Conservation (phyloP, 371 early-diverging fungal species). For the Saksenaea vasiformis region DNA sequence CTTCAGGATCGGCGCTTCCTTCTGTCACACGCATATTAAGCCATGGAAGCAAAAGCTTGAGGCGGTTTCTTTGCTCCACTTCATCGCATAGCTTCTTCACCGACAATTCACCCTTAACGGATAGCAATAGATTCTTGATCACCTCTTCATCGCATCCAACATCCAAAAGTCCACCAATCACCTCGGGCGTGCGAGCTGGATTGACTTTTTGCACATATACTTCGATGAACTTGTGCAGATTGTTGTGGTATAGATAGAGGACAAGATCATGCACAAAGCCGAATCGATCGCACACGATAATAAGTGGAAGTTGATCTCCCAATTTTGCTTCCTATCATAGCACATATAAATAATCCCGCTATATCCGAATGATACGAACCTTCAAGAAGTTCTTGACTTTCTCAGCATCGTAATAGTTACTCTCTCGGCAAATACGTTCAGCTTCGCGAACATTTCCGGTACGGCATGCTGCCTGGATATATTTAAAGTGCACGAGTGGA, state of each 20-base stretch:
- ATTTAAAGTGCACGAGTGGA: conserved; percentile 95
- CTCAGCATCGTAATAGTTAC: conserved; percentile 94
- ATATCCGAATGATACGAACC: conserved; percentile 16
- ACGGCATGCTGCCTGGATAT: conserved; percentile 94
- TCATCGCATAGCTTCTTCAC: conserved; percentile 90
- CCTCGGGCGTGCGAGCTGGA: conserved; percentile 90
- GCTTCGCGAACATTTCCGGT: conserved; percentile 97
- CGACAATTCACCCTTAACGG: conserved; percentile 79
- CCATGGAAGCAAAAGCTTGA: conserved; percentile 94
- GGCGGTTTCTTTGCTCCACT: conserved; percentile 94
- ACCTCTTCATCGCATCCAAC: conserved; percentile 96
- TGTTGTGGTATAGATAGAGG: conserved; percentile 92
- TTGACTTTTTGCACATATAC: conserved; percentile 98
- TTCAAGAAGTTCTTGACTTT: conserved; percentile 97
- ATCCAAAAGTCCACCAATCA: conserved; percentile 96
- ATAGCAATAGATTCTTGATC: conserved; percentile 86
- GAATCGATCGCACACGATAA: conserved; percentile 97
- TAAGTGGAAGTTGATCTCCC: conserved; percentile 93
- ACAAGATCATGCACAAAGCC: conserved; percentile 97
- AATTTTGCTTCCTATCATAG: conserved; percentile 83
- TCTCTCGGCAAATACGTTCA: conserved; percentile 96
- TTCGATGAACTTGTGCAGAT: conserved; percentile 93
- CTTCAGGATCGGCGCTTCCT: conserved; percentile 82
- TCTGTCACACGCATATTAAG: conserved; percentile 86
- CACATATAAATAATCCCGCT: neutral